Evolutionary conservation across 352 stramenopile species (phyloP), one percentile per base, ranked within the genome.

Genomic region (Stramenopiles sp.): DNA sequence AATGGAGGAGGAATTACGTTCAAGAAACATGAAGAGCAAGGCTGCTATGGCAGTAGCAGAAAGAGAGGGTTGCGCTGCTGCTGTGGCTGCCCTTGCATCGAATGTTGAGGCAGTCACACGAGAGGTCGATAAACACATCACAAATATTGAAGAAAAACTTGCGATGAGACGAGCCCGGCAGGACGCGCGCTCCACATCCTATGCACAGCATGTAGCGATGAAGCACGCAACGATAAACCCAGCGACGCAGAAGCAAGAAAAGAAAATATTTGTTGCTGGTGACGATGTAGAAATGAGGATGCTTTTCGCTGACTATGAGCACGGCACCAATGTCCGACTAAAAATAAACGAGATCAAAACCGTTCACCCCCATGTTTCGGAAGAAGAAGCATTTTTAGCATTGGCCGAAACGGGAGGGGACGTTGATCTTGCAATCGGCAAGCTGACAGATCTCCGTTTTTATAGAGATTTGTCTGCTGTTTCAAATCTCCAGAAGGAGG

Each of bases 181-280:
- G 25, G 43, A 25, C 12, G 43, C 43, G 12, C 12, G 43, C 12
- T 18, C 12, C 25, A 25, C 12, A 63, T 63, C 43, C 12, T 63
- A 63, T 63, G 12, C 43, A 63, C 12, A 63, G 25, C 43, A 63
- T 63, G 43, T 63, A 25, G 43, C 43, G 25, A 18, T 63, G 25
- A 63, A 25, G 25, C 43, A 63, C 25, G 25, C 12, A 63, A 63
- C 25, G 43, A 63, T 18, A 63, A 25, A 63, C 25, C 12, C 12
- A 63, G 12, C 43, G 25, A 63, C 12, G 25, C 12, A 63, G 43
- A 63, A 63, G 25, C 12, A 25, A 12, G 43, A 25, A 25, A 63
- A 63, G 43, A 63, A 63, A 63, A 63, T 63, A 63, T 63, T 63
- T 63, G 43, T 63, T 63, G 43, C 43, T 63, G 43, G 43, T 12